phyloP scores from a whole-genome alignment of 148 eudicot genomes.

The Silene uniflora region DNA sequence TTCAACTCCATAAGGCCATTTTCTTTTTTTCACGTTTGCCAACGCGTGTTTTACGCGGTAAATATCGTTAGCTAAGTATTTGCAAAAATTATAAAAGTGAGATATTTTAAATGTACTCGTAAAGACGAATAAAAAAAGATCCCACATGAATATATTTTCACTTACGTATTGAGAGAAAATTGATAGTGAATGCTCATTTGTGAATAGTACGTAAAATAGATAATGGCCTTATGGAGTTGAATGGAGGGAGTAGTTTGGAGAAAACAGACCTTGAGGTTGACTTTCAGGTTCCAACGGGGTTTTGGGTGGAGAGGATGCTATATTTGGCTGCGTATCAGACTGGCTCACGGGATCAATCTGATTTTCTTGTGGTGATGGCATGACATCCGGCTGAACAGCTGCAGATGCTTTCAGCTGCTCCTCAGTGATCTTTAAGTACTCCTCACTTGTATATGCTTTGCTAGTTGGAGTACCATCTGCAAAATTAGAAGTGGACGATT shows the following conservation, averaged over 20 bases:
- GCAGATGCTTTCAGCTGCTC: constrained; percentile 62
- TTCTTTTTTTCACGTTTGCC: too few relatives aligned
- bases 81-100: too few relatives aligned
- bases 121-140: too few relatives aligned
- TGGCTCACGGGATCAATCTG: constrained; percentile 24
- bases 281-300: constrained; percentile 27
- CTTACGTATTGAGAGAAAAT: too few relatives aligned
- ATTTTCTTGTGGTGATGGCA: constrained; percentile 29
- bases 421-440: constrained; percentile 53
- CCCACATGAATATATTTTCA: too few relatives aligned
- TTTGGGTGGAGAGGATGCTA: constrained; percentile 30
- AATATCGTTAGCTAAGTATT: too few relatives aligned
- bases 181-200: too few relatives aligned
- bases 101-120: too few relatives aligned
- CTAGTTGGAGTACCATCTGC: constrained; percentile 54
- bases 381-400: constrained; percentile 32
- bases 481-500: background rate
- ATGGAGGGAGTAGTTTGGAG: background rate
- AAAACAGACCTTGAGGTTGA: constrained; percentile 44
- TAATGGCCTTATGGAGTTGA: too few relatives aligned
- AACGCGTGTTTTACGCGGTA: too few relatives aligned
- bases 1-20: too few relatives aligned
- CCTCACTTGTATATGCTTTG: constrained; percentile 55
- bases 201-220: too few relatives aligned
- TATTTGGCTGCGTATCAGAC: constrained; percentile 26